Evolutionary conservation across 176 grass and related monocot species (phyloP).

Genomic region (Rhynchospora breviuscula): DNA sequence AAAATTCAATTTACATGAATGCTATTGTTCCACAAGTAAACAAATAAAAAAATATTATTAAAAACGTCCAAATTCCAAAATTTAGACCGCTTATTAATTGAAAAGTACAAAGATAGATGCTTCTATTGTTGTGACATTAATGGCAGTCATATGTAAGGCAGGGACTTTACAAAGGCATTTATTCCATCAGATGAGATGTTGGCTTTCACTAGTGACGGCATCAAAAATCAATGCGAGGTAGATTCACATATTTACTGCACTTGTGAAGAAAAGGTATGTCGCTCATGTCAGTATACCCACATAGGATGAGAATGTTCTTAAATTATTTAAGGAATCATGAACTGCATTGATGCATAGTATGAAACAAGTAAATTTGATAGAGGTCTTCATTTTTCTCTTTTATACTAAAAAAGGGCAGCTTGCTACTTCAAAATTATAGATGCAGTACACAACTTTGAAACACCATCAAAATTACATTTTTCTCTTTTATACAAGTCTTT

Average conservation of each 20-base stretch:
- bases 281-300: background rate
- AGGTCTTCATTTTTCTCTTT: background rate
- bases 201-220: background rate
- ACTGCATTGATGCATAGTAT: background rate
- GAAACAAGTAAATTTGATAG: too few relatives aligned
- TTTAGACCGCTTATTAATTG: background rate
- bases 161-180: conserved; percentile 13
- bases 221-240: background rate
- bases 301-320: conserved; percentile 2
- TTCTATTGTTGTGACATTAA: background rate
- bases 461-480: too few relatives aligned
- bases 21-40: background rate
- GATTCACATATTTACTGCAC: background rate
- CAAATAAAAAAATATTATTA: background rate
- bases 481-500: too few relatives aligned
- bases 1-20: too few relatives aligned
- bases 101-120: background rate
- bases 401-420: background rate
- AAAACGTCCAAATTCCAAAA: background rate
- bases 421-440: background rate
- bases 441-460: background rate
- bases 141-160: conserved; percentile 10
- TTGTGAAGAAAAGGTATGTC: background rate
- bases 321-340: background rate
- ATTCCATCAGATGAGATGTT: conserved; percentile 13